Conservation (phyloP, 345 rosid genomes). For the Salix dunnii region DNA sequence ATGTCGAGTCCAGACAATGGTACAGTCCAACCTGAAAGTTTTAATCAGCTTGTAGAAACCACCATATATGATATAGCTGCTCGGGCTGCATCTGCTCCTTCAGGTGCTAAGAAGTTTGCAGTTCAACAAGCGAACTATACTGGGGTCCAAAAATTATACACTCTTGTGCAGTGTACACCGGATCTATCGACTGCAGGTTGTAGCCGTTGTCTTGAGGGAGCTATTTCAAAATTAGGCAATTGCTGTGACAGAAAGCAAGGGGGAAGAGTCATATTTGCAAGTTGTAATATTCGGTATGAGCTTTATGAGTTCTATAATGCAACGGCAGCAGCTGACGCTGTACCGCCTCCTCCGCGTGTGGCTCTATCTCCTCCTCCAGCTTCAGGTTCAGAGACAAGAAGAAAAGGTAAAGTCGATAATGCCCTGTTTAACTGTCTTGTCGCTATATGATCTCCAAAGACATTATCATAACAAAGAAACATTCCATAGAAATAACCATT, state of each 20-base stretch:
- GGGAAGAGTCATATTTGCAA: slow-evolving; percentile 31
- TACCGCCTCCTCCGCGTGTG: not conserved
- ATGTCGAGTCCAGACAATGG: not conserved
- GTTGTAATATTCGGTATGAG: slow-evolving; percentile 46
- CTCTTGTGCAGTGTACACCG: slow-evolving; percentile 51
- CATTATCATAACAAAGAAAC: too few species aligned
- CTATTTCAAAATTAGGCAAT: slow-evolving; percentile 8
- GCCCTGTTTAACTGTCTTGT: too few species aligned
- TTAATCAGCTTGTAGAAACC: slow-evolving; percentile 3
- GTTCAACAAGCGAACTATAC: slow-evolving; percentile 11
- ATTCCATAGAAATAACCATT: too few species aligned
- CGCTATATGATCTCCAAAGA: not conserved
- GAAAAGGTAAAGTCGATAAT: slow-evolving; percentile 11
- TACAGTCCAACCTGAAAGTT: slow-evolving; percentile 1
- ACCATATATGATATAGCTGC: not conserved
- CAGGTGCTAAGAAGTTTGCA: slow-evolving; percentile 35
- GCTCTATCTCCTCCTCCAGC: slow-evolving; percentile 16
- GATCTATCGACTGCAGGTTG: slow-evolving; percentile 37
- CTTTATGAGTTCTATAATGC: slow-evolving; percentile 25
- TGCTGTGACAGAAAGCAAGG: slow-evolving; percentile 35
- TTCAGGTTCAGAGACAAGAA: slow-evolving; percentile 3
- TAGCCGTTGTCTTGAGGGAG: slow-evolving; percentile 28
- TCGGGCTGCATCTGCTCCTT: slow-evolving; percentile 16
- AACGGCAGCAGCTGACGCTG: not conserved
- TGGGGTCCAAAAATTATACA: slow-evolving; percentile 26